A percentile compares a stretch with the other conserved stretches of the same genome.
Evolutionary conservation across 495 filamentous ascomycete genomes (phyloP).

Genomic region (Pyrenula massariospora): DNA sequence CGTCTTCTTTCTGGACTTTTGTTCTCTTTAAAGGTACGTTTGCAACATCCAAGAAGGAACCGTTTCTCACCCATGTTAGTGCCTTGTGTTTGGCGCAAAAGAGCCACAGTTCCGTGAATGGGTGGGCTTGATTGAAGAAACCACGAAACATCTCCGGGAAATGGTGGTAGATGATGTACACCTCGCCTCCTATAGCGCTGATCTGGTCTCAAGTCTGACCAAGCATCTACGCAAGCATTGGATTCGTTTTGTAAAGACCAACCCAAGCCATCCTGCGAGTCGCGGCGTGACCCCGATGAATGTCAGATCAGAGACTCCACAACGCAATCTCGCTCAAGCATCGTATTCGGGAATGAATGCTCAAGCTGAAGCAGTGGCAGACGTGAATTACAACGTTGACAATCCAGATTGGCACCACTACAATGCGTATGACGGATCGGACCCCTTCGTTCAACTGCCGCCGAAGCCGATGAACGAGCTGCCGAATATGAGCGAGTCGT

Average conservation of each 20-base stretch:
- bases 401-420: constrained; percentile 14
- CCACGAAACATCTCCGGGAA: constrained; percentile 66
- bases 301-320: constrained; percentile 21
- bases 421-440: constrained; percentile 14
- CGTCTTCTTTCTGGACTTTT: constrained; percentile 90
- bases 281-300: constrained; percentile 25
- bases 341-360: constrained; percentile 17
- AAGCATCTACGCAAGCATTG: constrained; percentile 63
- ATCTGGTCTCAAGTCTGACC: constrained; percentile 73
- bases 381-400: not conserved
- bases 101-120: constrained; percentile 79
- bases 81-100: constrained; percentile 84
- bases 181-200: constrained; percentile 87
- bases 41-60: not conserved
- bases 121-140: constrained; percentile 67
- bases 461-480: constrained; percentile 33
- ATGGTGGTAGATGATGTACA: constrained; percentile 94
- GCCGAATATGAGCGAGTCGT: constrained; percentile 33
- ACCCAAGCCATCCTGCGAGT: constrained; percentile 29
- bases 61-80: constrained; percentile 32
- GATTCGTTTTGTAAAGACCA: constrained; percentile 40
- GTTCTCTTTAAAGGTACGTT: constrained; percentile 66
- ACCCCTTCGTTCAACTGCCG: constrained; percentile 33
- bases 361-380: constrained; percentile 8
- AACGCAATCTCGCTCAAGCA: constrained; percentile 23